Evolutionary conservation across 192 early-diverging fungal genomes (phyloP), one percentile per base, ranked within the genome.

Genomic region (Spizellomyces punctatus): DNA sequence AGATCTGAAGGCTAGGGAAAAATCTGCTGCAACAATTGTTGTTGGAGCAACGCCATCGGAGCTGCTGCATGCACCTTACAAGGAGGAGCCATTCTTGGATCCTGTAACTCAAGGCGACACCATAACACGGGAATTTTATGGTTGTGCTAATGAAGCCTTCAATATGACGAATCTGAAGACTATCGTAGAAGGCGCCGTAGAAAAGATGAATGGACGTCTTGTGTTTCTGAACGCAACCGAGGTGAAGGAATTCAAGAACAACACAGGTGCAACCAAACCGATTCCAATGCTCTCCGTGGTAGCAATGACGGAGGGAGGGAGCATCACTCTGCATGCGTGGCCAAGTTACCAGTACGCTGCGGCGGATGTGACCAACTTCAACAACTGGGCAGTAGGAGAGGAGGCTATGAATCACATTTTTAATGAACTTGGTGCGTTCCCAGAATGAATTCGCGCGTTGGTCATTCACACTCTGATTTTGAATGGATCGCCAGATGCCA

Each of bases 71-170:
- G 69, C 69, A 8, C 69, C 69, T n/a, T 71, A 22, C 43, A 6
- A 59, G 10, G 17, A n/a, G 4, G 10, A 43, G 5, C 22, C 54
- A 9, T 14, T 63, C 7, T 45, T 52, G 5, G 47, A 47, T 16
- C 17, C 3, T 9, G 60, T 71, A 16, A 21, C 69, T 14, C 42
- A 12, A 9, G 60, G 60, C 10, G 47, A 46, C 2, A 71, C 61
- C 44, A 6, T 63, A 14, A 10, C 63, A 4, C 69, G 60, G 21
- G 69, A 71, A 12, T 50, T 63, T 6, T 71, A 63, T 46, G 69
- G 69, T 10, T 71, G 69, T 42, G 46, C n/a, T 10, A 19, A 10
- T 6, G 36, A 21, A 19, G 10, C 14, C 10, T 50, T 69, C 0
- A 41, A 36, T 12, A 12, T 21, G 14, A 43, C 22, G 19, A 42